Evolutionary conservation across 2,329 filamentous ascomycete genomes (phyloP).

Genomic region (Xylaria sp.): DNA sequence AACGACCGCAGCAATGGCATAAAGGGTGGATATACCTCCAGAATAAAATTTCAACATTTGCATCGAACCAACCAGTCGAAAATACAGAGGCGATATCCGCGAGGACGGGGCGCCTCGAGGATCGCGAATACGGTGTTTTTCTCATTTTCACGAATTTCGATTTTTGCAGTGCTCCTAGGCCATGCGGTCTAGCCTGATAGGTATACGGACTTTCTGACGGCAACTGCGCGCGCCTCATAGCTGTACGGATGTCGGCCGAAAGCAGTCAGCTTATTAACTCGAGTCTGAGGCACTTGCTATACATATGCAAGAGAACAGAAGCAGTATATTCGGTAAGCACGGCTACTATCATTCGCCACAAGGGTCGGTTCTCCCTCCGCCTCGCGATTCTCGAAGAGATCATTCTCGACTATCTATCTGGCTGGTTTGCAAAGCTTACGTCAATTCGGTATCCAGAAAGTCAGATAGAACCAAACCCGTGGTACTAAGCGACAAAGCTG

Average conservation of each 20-base stretch:
- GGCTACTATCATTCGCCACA: not conserved
- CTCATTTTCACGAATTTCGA: slow-evolving; percentile 16
- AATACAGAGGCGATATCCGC: slow-evolving; percentile 4
- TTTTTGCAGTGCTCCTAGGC: not conserved
- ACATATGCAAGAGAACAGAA: slow-evolving; percentile 19
- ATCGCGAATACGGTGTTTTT: slow-evolving; percentile 18
- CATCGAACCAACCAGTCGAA: slow-evolving; percentile 19
- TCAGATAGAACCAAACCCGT: not conserved
- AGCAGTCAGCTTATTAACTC: slow-evolving; percentile 23
- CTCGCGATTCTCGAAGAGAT: slow-evolving; percentile 1
- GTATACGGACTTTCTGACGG: not conserved
- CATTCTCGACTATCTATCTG: not conserved
- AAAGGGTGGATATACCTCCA: slow-evolving; percentile 27
- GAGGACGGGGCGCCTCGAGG: not conserved
- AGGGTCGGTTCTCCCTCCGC: not conserved
- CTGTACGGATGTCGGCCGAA: not conserved
- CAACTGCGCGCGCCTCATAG: slow-evolving; percentile 10
- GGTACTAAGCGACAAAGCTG: slow-evolving; percentile 7
- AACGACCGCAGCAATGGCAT: slow-evolving; percentile 10
- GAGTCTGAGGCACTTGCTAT: slow-evolving; percentile 7
- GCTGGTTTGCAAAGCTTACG: slow-evolving; percentile 8
- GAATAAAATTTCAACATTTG: slow-evolving; percentile 20
- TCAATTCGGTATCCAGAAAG: not conserved
- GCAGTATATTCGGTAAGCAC: slow-evolving; percentile 19
- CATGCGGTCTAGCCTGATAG: slow-evolving; percentile 6